Conservation (phyloP, 768 basidiomycete genomes). For the Collybia sordida region DNA sequence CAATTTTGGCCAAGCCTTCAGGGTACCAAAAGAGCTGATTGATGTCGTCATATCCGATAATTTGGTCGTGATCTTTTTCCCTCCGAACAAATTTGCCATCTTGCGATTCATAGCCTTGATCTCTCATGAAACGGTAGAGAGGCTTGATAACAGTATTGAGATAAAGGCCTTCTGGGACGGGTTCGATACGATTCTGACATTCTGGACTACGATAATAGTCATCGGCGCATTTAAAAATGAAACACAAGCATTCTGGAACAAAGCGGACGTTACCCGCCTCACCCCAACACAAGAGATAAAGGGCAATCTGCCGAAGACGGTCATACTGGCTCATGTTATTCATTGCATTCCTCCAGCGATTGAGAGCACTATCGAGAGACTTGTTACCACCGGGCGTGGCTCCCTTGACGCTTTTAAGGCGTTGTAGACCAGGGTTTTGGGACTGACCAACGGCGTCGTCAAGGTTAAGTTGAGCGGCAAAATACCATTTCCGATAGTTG, state of each 20-base stretch:
- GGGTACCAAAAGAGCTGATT: slow-evolving; percentile 99
- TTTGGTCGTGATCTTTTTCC: slow-evolving; percentile 92
- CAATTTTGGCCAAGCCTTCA: slow-evolving; percentile 92
- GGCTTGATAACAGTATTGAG: slow-evolving; percentile 91
- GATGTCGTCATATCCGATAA: slow-evolving; percentile 99
- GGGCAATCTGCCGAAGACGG: slow-evolving; percentile 91
- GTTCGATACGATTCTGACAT: slow-evolving; percentile 92
- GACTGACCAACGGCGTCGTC: slow-evolving; percentile 97
- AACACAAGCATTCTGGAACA: slow-evolving; percentile 94
- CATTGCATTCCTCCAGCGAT: slow-evolving; percentile 98
- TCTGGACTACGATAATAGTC: slow-evolving; percentile 99
- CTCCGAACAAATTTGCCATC: slow-evolving; percentile 94
- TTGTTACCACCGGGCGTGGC: slow-evolving; percentile 54
- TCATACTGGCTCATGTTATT: slow-evolving; percentile 99
- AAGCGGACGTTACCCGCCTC: slow-evolving; percentile 98
- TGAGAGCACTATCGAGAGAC: slow-evolving; percentile 90
- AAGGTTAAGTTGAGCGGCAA: slow-evolving; percentile 97
- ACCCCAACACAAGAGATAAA: slow-evolving; percentile 97
- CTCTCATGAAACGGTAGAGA: slow-evolving; percentile 92
- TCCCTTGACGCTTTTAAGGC: slow-evolving; percentile 81
- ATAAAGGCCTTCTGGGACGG: slow-evolving; percentile 93
- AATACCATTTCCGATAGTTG: slow-evolving; percentile 99
- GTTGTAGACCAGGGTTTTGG: slow-evolving; percentile 90
- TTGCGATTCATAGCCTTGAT: slow-evolving; percentile 94
- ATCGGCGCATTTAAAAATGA: slow-evolving; percentile 99